Evolutionary conservation across 306 rosid species (phyloP), one percentile per base, ranked within the genome.

Genomic region (Quercus glauca): DNA sequence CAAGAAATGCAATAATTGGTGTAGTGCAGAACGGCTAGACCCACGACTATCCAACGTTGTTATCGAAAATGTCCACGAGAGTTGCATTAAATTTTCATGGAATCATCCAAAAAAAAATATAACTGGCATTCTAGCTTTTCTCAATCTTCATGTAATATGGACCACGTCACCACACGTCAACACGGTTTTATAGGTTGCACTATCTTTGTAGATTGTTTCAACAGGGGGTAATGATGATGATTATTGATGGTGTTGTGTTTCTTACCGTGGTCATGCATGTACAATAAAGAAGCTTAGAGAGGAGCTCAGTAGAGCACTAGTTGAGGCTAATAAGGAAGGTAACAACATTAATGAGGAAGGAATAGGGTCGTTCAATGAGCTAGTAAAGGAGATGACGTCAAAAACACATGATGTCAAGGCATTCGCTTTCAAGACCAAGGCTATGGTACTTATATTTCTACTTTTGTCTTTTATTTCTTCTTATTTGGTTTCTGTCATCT

Each of bases 391-490:
- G 71, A 81, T 92, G 90, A 80, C 87, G 26, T 84, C 91, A 8
- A 89, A 83, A 29, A 77, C 69, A 43, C 92, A 87, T 72, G 97
- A 94, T 83, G 82, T 94, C 33, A 87, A 85, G 78, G 88, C 91
- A 57, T 94, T 94, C 85, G 98, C 93, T 77, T 92, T 89, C 86
- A 87, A 85, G 91, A 94, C 92, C 76, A 94, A 92, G 84, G 93
- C 96, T 69, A 87, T 89, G 98, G 98, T 94, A 88, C 73, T 1
- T 14, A 52, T 49, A n/a, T 58, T 49, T 75, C 49, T 68, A 41
- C 60, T 67, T 76, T 56, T 64, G 41, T 18, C 64, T 31, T 60
- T 69, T 45, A 60, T 69, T 58, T 4, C 49, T 52, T 33, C 52
- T 10, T 33, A 21, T 73, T 55, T 75, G n/a, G 64, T 75, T 71